Evolutionary conservation across 805 yeast genomes (phyloP).

Genomic region (Zygosaccharomyces rouxii): DNA sequence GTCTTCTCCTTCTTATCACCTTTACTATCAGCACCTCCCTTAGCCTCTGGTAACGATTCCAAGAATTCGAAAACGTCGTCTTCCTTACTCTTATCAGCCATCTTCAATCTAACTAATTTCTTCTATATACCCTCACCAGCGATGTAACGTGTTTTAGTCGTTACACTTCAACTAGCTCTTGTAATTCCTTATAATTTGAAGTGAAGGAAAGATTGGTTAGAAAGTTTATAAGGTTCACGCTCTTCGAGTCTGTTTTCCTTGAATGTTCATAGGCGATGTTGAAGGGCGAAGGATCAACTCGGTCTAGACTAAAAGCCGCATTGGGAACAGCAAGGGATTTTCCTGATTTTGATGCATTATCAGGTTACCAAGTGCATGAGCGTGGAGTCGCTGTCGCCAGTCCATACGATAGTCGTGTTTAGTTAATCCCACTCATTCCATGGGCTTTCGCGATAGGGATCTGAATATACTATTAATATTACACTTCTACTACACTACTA

Average conservation of each 20-base stretch:
- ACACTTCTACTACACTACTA: too few relatives aligned
- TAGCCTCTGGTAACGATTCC: constrained; percentile 58
- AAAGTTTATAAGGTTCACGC: background rate
- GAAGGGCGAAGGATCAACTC: background rate
- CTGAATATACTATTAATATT: too few relatives aligned
- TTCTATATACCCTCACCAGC: background rate
- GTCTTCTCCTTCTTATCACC: constrained; percentile 17
- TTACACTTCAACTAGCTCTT: background rate
- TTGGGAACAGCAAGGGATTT: constrained; percentile 3
- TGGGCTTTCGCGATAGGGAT: too few relatives aligned
- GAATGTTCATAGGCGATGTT: constrained; percentile 2
- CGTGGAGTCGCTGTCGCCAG: background rate
- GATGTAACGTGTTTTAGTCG: background rate
- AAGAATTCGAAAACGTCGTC: constrained; percentile 77
- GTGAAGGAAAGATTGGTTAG: background rate
- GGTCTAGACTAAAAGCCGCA: constrained; percentile 5
- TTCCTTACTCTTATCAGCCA: constrained; percentile 40
- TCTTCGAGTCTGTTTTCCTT: constrained; percentile 2
- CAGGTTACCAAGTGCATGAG: background rate
- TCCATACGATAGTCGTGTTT: background rate
- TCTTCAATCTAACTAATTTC: constrained; percentile 1
- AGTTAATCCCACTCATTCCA: too few relatives aligned
- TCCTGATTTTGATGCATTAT: background rate
- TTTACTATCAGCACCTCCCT: background rate
- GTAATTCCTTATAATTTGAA: background rate